phyloP scores from a whole-genome alignment of 2,329 filamentous ascomycete species.

The Huntiella abstrusa region DNA sequence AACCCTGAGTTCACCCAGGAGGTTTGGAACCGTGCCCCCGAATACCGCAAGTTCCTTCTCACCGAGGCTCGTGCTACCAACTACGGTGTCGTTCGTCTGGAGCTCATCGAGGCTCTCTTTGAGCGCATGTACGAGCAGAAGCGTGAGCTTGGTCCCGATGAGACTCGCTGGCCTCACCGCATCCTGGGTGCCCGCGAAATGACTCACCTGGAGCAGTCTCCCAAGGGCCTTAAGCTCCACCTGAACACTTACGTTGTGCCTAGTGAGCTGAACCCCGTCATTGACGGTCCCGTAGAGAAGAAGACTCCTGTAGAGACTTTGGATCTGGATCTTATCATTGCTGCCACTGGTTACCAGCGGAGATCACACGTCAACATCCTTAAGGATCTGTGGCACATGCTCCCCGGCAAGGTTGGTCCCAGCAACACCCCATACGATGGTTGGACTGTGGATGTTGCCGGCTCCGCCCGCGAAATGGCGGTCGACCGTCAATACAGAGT shows the following conservation, averaged over 20 bases:
- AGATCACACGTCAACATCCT: constrained; percentile 66
- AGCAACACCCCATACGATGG: constrained; percentile 17
- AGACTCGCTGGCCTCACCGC: constrained; percentile 61
- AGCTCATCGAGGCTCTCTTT: constrained; percentile 77
- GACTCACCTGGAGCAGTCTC: constrained; percentile 34
- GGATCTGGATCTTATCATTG: constrained; percentile 63
- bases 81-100: constrained; percentile 84
- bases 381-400: constrained; percentile 42
- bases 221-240: constrained; percentile 34
- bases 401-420: constrained; percentile 31
- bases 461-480: constrained; percentile 24
- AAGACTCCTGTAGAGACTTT: constrained; percentile 32
- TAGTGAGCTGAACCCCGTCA: constrained; percentile 20
- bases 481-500: constrained; percentile 67
- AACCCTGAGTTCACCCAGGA: constrained; percentile 69
- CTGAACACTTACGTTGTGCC: constrained; percentile 20
- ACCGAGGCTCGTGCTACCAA: constrained; percentile 67
- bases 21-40: constrained; percentile 48
- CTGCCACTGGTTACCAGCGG: constrained; percentile 72
- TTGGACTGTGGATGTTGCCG: constrained; percentile 23
- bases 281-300: constrained; percentile 20
- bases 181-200: constrained; percentile 56
- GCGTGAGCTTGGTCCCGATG: constrained; percentile 47
- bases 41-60: constrained; percentile 41
- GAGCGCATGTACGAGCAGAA: constrained; percentile 75